These are phyloP conservation scores for Clarireedia homoeocarpa DNA, from an alignment of 2,329 filamentous ascomycete species.

Conservation along the genomic window DNA sequence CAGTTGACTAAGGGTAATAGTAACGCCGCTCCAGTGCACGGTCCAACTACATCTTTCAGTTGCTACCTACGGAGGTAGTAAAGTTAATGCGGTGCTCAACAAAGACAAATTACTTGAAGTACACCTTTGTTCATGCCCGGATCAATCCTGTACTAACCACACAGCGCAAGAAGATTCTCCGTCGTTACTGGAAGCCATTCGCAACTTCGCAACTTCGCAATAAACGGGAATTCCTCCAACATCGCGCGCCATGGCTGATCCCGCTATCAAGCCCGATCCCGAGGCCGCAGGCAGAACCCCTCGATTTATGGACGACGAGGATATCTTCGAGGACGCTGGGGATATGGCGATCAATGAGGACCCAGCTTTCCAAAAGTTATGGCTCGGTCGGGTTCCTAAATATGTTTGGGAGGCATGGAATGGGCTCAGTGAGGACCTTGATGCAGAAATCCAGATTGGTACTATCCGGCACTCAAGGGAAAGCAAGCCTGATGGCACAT, in stretches of 20 bases:
- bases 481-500: slow-evolving; percentile 43
- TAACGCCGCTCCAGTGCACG: too few relatives aligned
- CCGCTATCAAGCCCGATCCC: slow-evolving; percentile 42
- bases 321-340: slow-evolving; percentile 61
- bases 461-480: slow-evolving; percentile 48
- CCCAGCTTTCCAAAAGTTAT: slow-evolving; percentile 39
- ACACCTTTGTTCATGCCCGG: too few relatives aligned
- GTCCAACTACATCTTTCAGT: too few relatives aligned
- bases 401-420: slow-evolving; percentile 77
- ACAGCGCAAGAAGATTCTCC: too few relatives aligned
- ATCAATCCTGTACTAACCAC: too few relatives aligned
- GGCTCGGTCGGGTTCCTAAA: slow-evolving; percentile 70
- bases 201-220: background rate
- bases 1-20: too few relatives aligned
- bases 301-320: slow-evolving; percentile 48
- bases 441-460: slow-evolving; percentile 75
- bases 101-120: too few relatives aligned
- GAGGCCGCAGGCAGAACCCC: slow-evolving; percentile 36
- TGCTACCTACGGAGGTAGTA: too few relatives aligned
- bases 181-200: too few relatives aligned
- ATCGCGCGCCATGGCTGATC: slow-evolving; percentile 23
- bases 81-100: too few relatives aligned
- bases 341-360: slow-evolving; percentile 49
- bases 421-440: slow-evolving; percentile 55
- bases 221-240: background rate